phyloP scores from a whole-genome alignment of 2,329 filamentous ascomycete species.

The Ceratocystis eucalypticola region DNA sequence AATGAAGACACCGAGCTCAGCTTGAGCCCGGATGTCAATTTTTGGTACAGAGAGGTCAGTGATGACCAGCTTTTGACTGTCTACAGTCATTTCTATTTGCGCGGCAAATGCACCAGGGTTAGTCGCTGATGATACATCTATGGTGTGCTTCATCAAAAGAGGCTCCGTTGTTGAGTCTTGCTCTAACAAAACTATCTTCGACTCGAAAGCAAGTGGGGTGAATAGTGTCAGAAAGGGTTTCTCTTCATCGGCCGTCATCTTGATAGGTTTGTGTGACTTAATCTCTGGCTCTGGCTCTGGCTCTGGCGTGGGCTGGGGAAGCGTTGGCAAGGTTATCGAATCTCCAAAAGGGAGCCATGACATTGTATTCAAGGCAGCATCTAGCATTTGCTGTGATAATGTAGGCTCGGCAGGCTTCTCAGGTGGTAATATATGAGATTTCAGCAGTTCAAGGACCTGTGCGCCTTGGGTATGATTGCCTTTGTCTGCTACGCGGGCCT shows the following conservation, averaged over 20 bases:
- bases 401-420: conserved; percentile 24
- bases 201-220: conserved; percentile 50
- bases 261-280: conserved; percentile 50
- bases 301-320: conserved; percentile 22
- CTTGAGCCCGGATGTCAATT: conserved; percentile 44
- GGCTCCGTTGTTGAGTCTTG: conserved; percentile 23
- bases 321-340: conserved; percentile 23
- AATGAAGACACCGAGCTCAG: conserved; percentile 36
- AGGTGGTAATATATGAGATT: conserved; percentile 29
- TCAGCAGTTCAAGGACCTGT: conserved; percentile 15
- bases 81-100: conserved; percentile 44
- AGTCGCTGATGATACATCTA: conserved; percentile 35
- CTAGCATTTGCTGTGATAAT: conserved; percentile 32
- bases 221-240: conserved; percentile 59
- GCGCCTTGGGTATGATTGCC: background rate
- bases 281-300: conserved; percentile 32
- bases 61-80: conserved; percentile 39
- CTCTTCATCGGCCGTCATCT: conserved; percentile 49
- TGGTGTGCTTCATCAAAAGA: conserved; percentile 40
- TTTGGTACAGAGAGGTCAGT: conserved; percentile 38
- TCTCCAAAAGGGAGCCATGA: conserved; percentile 39
- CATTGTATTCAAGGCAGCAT: conserved; percentile 38
- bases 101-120: conserved; percentile 40
- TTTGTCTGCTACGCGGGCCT: background rate
- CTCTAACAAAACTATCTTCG: conserved; percentile 34